Percentiles rank a stretch among this genome's conserved stretches.
phyloP scores from a whole-genome alignment of 306 rosid species.

The Cucurbita ficifolia region DNA sequence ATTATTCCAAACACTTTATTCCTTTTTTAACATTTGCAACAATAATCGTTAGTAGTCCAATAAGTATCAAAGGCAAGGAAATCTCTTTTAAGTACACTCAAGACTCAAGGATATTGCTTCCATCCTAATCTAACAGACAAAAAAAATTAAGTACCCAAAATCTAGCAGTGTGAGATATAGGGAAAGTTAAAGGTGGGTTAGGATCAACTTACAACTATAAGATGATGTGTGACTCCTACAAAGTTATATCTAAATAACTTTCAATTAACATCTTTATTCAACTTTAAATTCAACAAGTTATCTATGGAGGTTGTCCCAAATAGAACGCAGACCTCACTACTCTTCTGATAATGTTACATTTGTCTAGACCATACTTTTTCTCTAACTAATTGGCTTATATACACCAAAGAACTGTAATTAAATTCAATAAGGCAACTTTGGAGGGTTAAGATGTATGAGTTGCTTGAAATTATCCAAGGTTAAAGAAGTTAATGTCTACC shows the following conservation, averaged over 20 bases:
- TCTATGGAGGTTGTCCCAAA: not conserved
- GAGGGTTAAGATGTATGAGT: slow-evolving; percentile 12
- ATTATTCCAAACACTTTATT: not conserved
- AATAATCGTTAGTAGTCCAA: not conserved
- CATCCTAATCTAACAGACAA: not conserved
- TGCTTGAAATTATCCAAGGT: slow-evolving; percentile 8
- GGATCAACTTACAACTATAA: not conserved
- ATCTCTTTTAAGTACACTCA: not conserved
- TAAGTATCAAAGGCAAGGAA: not conserved
- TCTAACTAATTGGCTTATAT: slow-evolving; percentile 24
- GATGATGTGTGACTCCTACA: not conserved
- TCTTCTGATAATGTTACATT: slow-evolving; percentile 59
- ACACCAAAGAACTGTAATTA: not conserved
- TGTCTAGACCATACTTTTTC: slow-evolving; percentile 78
- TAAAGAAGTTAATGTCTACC: slow-evolving; percentile 34
- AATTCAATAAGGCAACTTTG: not conserved
- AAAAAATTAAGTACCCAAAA: not conserved
- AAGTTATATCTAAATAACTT: not conserved
- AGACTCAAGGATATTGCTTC: not conserved
- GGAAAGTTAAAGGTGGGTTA: not conserved
- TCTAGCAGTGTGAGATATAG: not conserved
- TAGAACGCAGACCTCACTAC: slow-evolving; percentile 19
- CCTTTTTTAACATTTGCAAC: not conserved
- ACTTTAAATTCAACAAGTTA: slow-evolving; percentile 5
- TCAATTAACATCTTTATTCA: not conserved